phyloP scores from a whole-genome alignment of 2,329 filamentous ascomycete genomes.

The Apiospora saccharicola region DNA sequence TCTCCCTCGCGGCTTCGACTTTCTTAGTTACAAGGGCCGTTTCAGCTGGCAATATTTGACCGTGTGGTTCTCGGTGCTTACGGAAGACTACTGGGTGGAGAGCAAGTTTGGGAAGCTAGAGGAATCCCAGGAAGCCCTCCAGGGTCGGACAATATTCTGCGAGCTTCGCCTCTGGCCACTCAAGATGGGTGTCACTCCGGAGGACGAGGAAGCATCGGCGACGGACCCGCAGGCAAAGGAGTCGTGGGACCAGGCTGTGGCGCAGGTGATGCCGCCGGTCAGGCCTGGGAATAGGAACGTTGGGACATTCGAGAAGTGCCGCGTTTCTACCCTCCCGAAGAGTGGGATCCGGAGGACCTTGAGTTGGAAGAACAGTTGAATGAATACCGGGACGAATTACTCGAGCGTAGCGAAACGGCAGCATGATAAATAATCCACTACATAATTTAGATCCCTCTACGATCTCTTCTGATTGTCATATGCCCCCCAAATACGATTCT shows the following conservation, averaged over 20 bases:
- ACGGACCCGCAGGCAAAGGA: slow-evolving; percentile 30
- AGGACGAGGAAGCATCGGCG: slow-evolving; percentile 30
- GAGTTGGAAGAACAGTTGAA: background rate
- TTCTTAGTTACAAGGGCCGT: background rate
- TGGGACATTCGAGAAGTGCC: slow-evolving; percentile 30
- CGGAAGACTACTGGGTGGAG: slow-evolving; percentile 28
- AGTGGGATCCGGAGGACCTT: slow-evolving; percentile 8
- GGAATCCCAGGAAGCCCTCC: slow-evolving; percentile 8
- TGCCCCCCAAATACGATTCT: too few relatives aligned
- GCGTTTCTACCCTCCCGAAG: background rate
- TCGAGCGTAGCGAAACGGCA: background rate
- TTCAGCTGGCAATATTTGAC: slow-evolving; percentile 12
- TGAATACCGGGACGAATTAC: background rate
- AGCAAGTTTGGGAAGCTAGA: slow-evolving; percentile 25
- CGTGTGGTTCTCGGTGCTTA: slow-evolving; percentile 25
- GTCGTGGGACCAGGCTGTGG: slow-evolving; percentile 29
- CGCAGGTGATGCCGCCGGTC: slow-evolving; percentile 33
- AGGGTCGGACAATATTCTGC: slow-evolving; percentile 28
- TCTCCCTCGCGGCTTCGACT: background rate
- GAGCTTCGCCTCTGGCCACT: slow-evolving; percentile 28
- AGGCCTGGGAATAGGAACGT: slow-evolving; percentile 34
- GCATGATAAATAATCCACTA: too few relatives aligned
- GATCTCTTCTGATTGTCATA: too few relatives aligned
- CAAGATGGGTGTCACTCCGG: slow-evolving; percentile 16
- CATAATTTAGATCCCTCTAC: too few relatives aligned